Evolutionary conservation across 1,284 basidiomycete species (phyloP).

Genomic region (Ceratorhiza oryzae-sativae): DNA sequence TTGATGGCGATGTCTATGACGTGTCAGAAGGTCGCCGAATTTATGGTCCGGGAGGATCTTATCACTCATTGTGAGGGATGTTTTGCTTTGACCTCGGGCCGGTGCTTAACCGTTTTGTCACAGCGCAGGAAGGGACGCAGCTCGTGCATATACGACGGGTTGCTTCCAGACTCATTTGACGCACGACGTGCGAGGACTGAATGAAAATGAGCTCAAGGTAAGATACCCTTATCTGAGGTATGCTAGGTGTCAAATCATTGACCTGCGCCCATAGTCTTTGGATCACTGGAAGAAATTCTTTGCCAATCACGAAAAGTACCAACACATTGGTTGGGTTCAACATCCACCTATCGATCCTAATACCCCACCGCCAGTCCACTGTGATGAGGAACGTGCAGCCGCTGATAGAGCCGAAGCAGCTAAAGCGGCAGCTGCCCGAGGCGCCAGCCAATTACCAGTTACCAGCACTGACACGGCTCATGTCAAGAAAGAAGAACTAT

Average conservation of each 20-base stretch:
- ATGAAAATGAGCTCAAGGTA: slow-evolving; percentile 73
- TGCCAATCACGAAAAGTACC: slow-evolving; percentile 76
- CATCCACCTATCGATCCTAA: slow-evolving; percentile 78
- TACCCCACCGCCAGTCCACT: slow-evolving; percentile 80
- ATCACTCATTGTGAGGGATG: slow-evolving; percentile 72
- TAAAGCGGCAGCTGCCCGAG: slow-evolving; percentile 32
- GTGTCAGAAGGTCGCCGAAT: slow-evolving; percentile 76
- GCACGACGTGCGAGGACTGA: slow-evolving; percentile 85
- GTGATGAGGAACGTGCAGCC: slow-evolving; percentile 49
- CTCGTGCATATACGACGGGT: slow-evolving; percentile 88
- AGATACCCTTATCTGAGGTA: slow-evolving; percentile 44
- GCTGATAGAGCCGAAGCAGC: slow-evolving; percentile 37
- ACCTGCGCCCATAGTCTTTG: slow-evolving; percentile 49
- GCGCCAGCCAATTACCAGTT: slow-evolving; percentile 25
- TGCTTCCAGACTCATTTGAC: slow-evolving; percentile 91
- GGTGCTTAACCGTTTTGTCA: slow-evolving; percentile 42
- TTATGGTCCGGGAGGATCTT: slow-evolving; percentile 91
- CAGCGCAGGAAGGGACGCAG: slow-evolving; percentile 87
- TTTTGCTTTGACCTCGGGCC: background rate
- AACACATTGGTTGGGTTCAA: slow-evolving; percentile 74
- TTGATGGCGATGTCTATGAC: slow-evolving; percentile 93
- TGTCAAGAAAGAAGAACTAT: slow-evolving; percentile 29
- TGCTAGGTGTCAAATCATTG: background rate
- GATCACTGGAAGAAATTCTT: slow-evolving; percentile 92
- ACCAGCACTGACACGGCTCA: background rate